Base-by-base conservation (phyloP, 164 flowering plant species). In the Cinnamomum micranthum region DNA sequence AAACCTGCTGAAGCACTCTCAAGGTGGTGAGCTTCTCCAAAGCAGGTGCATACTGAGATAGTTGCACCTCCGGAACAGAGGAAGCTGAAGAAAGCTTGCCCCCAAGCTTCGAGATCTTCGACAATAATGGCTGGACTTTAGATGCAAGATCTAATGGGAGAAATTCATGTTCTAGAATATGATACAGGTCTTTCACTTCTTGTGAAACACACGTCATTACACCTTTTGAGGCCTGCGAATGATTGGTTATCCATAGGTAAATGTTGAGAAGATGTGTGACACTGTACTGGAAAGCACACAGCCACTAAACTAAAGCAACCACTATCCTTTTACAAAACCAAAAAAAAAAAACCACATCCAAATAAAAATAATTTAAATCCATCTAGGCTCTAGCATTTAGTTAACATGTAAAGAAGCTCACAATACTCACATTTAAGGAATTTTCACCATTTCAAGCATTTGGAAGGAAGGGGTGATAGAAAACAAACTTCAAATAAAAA, bases 1-100 rank as follows among this genome's bases (percentile, higher is more conserved):
- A 65, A 63, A 95, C 98, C 99, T 93, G 98, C 82, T 91, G 95
- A 58, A 93, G 92, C 85, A 90, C 77, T 81, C 98, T 88, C 77
- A 95, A 79, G 23, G 94, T 87, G 50, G 92, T 86, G 58, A 95
- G 92, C 81, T 88, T 95, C 76, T 95, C 95, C 79, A 95, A 76
- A 33, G 93, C 82, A 60, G 90, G 91, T 83, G 92, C 86, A 87
- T 89, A 95, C 65, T 90, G 87, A 15, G 90, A 88, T 31, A 95
- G 81, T 35, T 91, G 95, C 70, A 95, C 88, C 81, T 93, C 98
- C 14, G 99, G 97, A 27, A 92, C 87, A 62, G 98, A 89, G 67
- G 98, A 85, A 71, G 91, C 97, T 62, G 96, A 90, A 71, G 89
- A 76, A 47, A 93, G 83, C 84, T 91, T 95, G 9, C 97, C 98